phyloP scores from a whole-genome alignment of 2,329 filamentous ascomycete species.

The Epichloe typhina region DNA sequence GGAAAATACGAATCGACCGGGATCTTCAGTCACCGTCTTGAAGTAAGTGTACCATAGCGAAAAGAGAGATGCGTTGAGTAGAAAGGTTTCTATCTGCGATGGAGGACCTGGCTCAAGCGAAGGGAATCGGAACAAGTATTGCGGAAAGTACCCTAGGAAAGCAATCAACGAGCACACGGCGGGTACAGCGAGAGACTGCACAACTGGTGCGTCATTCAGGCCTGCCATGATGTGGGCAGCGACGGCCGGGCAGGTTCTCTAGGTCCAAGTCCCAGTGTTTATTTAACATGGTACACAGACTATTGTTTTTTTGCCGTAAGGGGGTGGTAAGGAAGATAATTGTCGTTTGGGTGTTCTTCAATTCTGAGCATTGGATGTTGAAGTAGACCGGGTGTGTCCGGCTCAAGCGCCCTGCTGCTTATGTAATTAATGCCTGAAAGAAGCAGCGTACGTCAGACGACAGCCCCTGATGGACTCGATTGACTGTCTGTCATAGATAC shows the following conservation, averaged over 20 bases:
- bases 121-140: conserved; percentile 50
- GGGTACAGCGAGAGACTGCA: conserved; percentile 52
- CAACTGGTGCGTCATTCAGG: conserved; percentile 26
- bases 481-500: too few species aligned
- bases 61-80: conserved; percentile 53
- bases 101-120: conserved; percentile 49
- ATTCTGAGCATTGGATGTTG: background rate
- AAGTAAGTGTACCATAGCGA: conserved; percentile 60
- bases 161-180: conserved; percentile 51
- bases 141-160: conserved; percentile 60
- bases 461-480: background rate
- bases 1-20: conserved; percentile 39
- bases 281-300: background rate
- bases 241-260: background rate
- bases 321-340: too few species aligned
- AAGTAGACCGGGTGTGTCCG: background rate
- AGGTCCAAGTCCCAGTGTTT: background rate
- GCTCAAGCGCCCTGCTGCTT: background rate
- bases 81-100: conserved; percentile 38
- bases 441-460: background rate
- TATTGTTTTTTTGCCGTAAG: too few species aligned
- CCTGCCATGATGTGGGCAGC: conserved; percentile 23
- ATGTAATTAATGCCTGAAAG: background rate
- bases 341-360: too few species aligned
- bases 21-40: conserved; percentile 42